Conservation (phyloP, 129 eudicot genomes). For the Glebionis coronaria region DNA sequence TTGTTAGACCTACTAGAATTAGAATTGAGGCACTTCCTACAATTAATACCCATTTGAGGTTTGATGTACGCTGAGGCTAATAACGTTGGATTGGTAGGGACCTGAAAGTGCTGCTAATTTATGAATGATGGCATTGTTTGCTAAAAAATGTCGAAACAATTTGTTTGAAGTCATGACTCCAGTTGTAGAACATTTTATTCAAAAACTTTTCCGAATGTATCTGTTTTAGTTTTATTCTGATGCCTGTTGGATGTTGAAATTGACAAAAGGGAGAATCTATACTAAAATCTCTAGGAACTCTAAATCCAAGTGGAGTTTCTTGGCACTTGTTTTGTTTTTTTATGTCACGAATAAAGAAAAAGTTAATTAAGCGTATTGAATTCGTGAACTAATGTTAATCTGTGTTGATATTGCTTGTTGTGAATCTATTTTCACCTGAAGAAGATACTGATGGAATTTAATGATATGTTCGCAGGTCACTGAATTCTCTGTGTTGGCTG, state of each 20-base stretch:
- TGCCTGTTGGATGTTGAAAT: no score
- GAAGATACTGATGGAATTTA: neutral
- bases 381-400: neutral
- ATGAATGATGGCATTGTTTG: neutral
- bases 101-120: neutral
- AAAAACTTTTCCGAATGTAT: no score
- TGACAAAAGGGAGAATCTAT: no score
- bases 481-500: neutral
- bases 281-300: no score
- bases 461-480: neutral
- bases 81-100: neutral
- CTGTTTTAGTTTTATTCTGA: no score
- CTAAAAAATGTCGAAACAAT: neutral
- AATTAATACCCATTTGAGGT: neutral
- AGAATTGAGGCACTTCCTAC: neutral
- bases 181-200: no score
- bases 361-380: neutral
- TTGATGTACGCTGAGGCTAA: neutral
- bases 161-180: no score
- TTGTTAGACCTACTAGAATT: neutral
- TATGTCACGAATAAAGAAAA: neutral
- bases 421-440: neutral
- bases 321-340: neutral
- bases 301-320: no score
- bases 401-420: neutral